Conservation (phyloP, 2,329 filamentous ascomycete species). For the Neonectria coccinea region DNA sequence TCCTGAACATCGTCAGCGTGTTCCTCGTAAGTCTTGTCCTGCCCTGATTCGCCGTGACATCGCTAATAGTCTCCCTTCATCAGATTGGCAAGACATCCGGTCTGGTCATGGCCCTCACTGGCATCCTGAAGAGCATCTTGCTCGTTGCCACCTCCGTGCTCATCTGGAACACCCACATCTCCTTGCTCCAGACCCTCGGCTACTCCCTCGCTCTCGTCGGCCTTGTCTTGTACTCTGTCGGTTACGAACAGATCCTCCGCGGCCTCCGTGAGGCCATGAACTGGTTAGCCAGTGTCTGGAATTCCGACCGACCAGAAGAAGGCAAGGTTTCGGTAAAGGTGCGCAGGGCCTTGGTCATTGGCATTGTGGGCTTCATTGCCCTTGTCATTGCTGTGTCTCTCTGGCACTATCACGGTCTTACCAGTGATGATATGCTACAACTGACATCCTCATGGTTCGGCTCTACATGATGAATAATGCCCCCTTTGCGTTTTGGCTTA, state of each 20-base stretch:
- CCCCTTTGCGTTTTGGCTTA: slow-evolving; percentile 26
- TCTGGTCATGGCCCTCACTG: slow-evolving; percentile 85
- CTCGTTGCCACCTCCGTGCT: slow-evolving; percentile 81
- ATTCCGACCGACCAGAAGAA: slow-evolving; percentile 36
- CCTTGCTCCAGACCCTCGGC: slow-evolving; percentile 78
- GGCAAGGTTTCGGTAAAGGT: slow-evolving; percentile 38
- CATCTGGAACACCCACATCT: slow-evolving; percentile 81
- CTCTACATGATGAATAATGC: slow-evolving; percentile 27
- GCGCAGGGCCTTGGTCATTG: slow-evolving; percentile 39
- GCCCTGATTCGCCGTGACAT: slow-evolving; percentile 1
- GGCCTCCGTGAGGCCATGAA: slow-evolving; percentile 36
- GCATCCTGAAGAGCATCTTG: slow-evolving; percentile 89
- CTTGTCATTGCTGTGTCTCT: slow-evolving; percentile 45
- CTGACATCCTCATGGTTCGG: slow-evolving; percentile 41
- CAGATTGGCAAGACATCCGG: slow-evolving; percentile 91
- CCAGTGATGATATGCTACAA: slow-evolving; percentile 31
- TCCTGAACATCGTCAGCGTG: slow-evolving; percentile 86
- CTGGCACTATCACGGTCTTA: slow-evolving; percentile 40
- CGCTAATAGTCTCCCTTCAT: slow-evolving; percentile 24
- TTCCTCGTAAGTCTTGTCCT: slow-evolving; percentile 73
- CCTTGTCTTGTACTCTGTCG: slow-evolving; percentile 62
- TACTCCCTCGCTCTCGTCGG: slow-evolving; percentile 76
- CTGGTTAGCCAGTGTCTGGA: slow-evolving; percentile 42
- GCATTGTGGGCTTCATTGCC: slow-evolving; percentile 43
- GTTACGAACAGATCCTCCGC: slow-evolving; percentile 50